Conservation (phyloP, 768 basidiomycete genomes). For the Leccinum disarticulatum region DNA sequence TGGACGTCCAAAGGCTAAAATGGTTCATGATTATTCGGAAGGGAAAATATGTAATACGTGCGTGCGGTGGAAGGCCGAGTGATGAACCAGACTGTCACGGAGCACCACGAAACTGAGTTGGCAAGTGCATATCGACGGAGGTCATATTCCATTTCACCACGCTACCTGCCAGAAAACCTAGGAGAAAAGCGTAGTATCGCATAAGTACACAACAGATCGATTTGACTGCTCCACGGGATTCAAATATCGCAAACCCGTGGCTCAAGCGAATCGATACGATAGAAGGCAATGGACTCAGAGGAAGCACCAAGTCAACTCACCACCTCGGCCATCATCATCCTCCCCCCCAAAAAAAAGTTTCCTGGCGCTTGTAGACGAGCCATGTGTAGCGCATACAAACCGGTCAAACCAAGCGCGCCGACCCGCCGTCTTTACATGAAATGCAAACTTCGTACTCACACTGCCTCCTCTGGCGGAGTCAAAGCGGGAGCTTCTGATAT, state of each 20-base stretch:
- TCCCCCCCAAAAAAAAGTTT: conserved; percentile 46
- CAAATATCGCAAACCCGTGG: not conserved
- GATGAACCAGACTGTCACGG: conserved; percentile 5
- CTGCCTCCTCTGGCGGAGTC: not conserved
- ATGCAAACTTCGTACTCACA: conserved; percentile 52
- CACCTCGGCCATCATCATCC: conserved; percentile 59
- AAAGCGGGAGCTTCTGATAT: not conserved
- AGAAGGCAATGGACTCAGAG: not conserved
- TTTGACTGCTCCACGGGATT: not conserved
- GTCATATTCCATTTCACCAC: conserved; percentile 32
- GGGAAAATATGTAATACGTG: conserved; percentile 1
- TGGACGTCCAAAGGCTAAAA: not conserved
- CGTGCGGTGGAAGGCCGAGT: not conserved
- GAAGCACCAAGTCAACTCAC: conserved; percentile 36
- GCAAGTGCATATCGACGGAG: conserved; percentile 22
- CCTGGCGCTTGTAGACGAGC: conserved; percentile 64
- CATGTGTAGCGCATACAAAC: conserved; percentile 66
- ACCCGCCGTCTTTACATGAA: conserved; percentile 67
- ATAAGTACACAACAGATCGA: conserved; percentile 10
- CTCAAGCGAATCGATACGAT: not conserved
- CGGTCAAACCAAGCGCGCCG: conserved; percentile 60
- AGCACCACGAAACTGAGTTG: conserved; percentile 10
- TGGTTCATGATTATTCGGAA: conserved; percentile 1
- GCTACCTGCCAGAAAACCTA: conserved; percentile 32
- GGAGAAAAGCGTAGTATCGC: not conserved